Base-by-base conservation (phyloP, 148 eudicot genomes). In the Chenopodium quinoa region DNA sequence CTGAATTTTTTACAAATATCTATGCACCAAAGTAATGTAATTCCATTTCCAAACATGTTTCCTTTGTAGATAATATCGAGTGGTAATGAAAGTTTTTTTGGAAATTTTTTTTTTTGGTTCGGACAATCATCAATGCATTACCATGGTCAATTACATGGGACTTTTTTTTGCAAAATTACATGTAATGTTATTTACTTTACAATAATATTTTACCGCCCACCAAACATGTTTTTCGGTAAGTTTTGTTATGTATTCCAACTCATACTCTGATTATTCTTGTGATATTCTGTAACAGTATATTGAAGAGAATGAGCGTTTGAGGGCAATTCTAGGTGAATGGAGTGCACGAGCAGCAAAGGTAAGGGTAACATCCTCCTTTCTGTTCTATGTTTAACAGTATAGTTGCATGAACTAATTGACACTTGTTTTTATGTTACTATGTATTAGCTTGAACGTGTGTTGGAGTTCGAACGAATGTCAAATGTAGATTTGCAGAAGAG, bases 301-400 rank as follows among this genome's bases (percentile, higher is more conserved):
- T 72, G 99, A 92, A 82, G 99, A 96, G 88, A 96, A 94, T 73
- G 99, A 94, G 82, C 90, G 99, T 73, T 90, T 94, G 79, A 91
- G 99, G 86, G 97, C 94, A n/a, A 93, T 94, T 82, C 66, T 96
- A 69, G 93, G 95, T 52, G 99, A 96, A 87, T 96, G 99, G 99
- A 96, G 99, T 81, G 82, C 90, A 48, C 87, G 98, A 78, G 97
- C 97, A 76, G 99, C 99, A 17, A 96, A 96, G 98, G 99, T 96
- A 17, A 96, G 94, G 99, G 99, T 94, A 88, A 83, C 64, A 31
- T 44, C 67, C 52, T 8, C 47, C 23, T 9, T 37, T 16, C 9
- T 60, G 9, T 48, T 34, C 0, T 67, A 19, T 31, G 40, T 20
- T 31, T 64, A 56, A 25, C 27, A 52, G 20, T 50, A 32, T 7